A percentile compares a stretch with the other conserved stretches of the same genome.
These are phyloP conservation scores for Tricholoma sp. DNA, from an alignment of 768 basidiomycete species.

Conservation along the genomic window DNA sequence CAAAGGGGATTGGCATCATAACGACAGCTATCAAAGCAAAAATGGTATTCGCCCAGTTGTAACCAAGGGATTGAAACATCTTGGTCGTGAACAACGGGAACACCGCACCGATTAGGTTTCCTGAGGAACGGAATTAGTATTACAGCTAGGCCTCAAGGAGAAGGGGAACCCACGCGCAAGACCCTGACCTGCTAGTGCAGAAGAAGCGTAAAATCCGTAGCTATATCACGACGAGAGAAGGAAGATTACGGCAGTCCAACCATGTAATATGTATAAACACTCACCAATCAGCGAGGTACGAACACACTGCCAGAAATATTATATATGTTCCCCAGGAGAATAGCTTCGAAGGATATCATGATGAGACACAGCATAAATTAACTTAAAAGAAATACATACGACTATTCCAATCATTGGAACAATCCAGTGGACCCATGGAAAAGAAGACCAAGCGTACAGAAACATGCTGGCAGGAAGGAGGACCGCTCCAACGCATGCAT, in stretches of 20 bases:
- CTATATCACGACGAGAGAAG: constrained; percentile 18
- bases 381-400: too few relatives aligned
- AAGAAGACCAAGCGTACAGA: constrained; percentile 69
- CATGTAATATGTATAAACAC: constrained; percentile 16
- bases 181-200: constrained; percentile 65
- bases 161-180: constrained; percentile 45
- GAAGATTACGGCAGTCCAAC: too few relatives aligned
- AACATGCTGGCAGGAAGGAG: constrained; percentile 59
- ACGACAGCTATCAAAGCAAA: too few relatives aligned
- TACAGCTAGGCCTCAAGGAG: too few relatives aligned
- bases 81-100: too few relatives aligned
- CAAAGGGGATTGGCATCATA: too few relatives aligned
- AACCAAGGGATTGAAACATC: too few relatives aligned
- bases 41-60: too few relatives aligned
- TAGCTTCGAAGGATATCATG: too few relatives aligned
- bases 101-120: too few relatives aligned
- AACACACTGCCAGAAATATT: constrained; percentile 57
- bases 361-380: too few relatives aligned
- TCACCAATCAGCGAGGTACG: constrained; percentile 62
- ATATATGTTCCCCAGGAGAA: constrained; percentile 46
- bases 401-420: constrained; percentile 49
- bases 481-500: constrained; percentile 49
- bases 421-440: constrained; percentile 54
- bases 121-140: too few relatives aligned
- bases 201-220: constrained; percentile 61